These are phyloP conservation scores for Pyrenophora tritici-repentis DNA, from an alignment of 2,329 filamentous ascomycete species.

Conservation along the genomic window DNA sequence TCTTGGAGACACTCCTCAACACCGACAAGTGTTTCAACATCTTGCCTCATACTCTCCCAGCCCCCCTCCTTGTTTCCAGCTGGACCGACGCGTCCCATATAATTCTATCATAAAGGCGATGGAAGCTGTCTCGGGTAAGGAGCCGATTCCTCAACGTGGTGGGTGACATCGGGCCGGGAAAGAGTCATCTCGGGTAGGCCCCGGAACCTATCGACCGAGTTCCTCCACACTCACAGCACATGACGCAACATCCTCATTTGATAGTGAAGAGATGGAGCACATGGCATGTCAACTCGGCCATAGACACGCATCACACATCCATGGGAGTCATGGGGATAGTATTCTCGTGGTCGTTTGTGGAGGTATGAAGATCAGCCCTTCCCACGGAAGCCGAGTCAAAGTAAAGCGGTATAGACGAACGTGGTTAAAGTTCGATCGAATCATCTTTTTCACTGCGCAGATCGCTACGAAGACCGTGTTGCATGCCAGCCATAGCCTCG, in stretches of 20 bases:
- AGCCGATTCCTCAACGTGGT: too few relatives aligned
- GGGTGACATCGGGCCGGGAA: too few relatives aligned
- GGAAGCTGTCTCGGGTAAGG: too few relatives aligned
- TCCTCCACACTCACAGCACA: background rate
- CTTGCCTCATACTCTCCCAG: too few relatives aligned
- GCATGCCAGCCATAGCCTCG: background rate
- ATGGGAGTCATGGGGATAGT: background rate
- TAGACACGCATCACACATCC: background rate
- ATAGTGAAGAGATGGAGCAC: background rate
- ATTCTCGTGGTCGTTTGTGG: background rate
- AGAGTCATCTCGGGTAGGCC: too few relatives aligned
- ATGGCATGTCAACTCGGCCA: background rate
- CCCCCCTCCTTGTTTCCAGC: too few relatives aligned
- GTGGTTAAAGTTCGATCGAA: background rate
- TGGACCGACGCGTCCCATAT: too few relatives aligned
- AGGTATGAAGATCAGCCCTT: background rate
- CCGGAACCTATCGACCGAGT: background rate
- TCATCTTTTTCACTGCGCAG: background rate
- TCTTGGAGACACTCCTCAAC: too few relatives aligned
- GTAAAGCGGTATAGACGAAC: background rate
- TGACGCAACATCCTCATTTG: background rate
- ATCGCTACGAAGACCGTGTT: background rate
- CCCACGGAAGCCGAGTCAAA: background rate
- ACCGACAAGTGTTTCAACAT: too few relatives aligned
- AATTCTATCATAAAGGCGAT: too few relatives aligned